Percentiles rank a stretch among this genome's conserved stretches.
Conservation (phyloP, 176 grass and related monocot genomes). For the Hordeum vulgare region DNA sequence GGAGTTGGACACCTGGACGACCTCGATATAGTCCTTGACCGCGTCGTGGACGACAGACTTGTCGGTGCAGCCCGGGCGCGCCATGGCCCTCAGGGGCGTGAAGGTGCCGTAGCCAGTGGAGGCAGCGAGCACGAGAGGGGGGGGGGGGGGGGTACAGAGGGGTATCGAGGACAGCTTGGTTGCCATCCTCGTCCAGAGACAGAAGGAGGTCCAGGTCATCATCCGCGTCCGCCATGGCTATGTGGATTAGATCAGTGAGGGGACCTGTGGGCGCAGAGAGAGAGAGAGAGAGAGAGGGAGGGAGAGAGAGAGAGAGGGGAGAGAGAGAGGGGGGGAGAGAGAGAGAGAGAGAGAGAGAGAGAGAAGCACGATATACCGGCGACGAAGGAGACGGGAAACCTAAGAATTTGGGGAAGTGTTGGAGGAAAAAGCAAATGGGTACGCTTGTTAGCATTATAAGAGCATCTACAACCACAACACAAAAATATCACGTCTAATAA, state of each 20-base stretch:
- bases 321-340: neutral
- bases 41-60: constrained; percentile 88
- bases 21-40: constrained; percentile 83
- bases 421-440: neutral
- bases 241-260: too few relatives aligned
- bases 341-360: neutral
- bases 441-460: too few relatives aligned
- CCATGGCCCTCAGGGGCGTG: constrained; percentile 23
- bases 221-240: constrained; percentile 37
- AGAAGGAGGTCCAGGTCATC: constrained; percentile 84
- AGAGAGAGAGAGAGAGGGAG: neutral
- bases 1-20: neutral
- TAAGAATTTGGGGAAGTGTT: neutral
- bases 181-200: constrained; percentile 49
- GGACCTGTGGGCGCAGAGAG: neutral
- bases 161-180: constrained; percentile 56
- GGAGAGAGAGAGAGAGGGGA: constrained; percentile 1
- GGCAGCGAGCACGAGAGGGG: neutral
- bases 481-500: too few relatives aligned
- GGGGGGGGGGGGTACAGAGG: constrained; percentile 55
- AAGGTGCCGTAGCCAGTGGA: neutral
- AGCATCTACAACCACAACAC: too few relatives aligned
- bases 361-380: neutral
- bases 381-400: constrained; percentile 14
- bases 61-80: constrained; percentile 33